Evolutionary conservation across 352 stramenopile species (phyloP), one percentile per base, ranked within the genome.

Genomic region (Pythium rhizo-oryzae): DNA sequence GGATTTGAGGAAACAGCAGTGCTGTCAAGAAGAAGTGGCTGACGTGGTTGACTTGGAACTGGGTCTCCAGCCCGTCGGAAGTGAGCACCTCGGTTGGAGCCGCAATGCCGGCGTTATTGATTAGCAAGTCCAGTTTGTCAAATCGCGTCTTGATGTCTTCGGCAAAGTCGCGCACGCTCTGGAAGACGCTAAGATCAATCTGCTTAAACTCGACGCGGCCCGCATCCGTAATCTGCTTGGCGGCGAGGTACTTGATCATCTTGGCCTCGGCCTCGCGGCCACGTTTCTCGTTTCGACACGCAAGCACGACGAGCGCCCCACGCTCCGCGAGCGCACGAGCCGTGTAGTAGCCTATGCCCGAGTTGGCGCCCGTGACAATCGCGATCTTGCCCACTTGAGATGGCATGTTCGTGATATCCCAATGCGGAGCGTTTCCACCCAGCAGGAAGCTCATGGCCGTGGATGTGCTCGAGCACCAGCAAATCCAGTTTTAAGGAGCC

Each of bases 1-100:
- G 52, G 4, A 85, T 62, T 11, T 85, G 33, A 0, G 69, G 67
- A 18, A 90, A 70, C 18, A 92, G 53, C 56, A 80, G 65, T 9
- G 64, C 71, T 11, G 84, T 91, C 12, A 92, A 58, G 28, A 72
- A 70, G 67, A 93, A 90, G 59, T 89, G 81, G 3, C 79, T 83
- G 25, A 93, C 41, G 61, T 92, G 79, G 67, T 93, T 93, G 30
- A 75, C 84, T 1, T 72, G 82, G 54, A 93, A 92, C 46, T 91
- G 82, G 11, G 68, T 66, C 58, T 93, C 85, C 21, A 84, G 49
- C 0, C 81, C 81, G 41, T 87, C 69, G 0, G 41, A 30, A 8
- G 73, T 82, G 19, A 81, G 55, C 16, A 62, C 52, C 37, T 81
- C 69, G 16, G 50, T 51, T 8, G 79, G 53, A 1, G 79, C 59